Conservation (phyloP, 1,139 yeast genomes). For the Debaryomyces psychrophilus region DNA sequence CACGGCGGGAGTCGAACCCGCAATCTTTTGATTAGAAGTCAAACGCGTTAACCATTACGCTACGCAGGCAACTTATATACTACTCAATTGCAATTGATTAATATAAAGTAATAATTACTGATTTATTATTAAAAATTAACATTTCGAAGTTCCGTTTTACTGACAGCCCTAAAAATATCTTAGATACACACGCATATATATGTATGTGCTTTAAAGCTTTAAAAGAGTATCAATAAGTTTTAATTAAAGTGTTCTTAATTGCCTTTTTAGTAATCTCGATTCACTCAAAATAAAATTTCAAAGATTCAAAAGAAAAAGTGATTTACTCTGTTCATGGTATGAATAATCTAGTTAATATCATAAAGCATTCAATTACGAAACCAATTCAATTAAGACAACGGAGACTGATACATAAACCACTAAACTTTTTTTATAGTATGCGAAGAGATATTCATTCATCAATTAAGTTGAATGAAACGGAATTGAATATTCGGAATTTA, state of each 20-base stretch:
- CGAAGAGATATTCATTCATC: constrained; percentile 22
- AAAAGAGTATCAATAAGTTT: background rate
- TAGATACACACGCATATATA: background rate
- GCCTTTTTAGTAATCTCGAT: background rate
- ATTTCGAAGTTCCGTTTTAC: no score
- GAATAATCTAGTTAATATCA: background rate
- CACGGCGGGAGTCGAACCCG: constrained; percentile 40
- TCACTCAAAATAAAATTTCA: background rate
- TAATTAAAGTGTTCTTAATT: background rate
- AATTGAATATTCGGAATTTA: constrained; percentile 48
- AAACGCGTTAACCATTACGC: constrained; percentile 37
- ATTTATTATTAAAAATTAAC: no score
- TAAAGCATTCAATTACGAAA: constrained; percentile 6
- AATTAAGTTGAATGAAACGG: constrained; percentile 49
- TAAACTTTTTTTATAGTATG: constrained; percentile 16
- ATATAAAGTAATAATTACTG: background rate
- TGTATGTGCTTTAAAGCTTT: no score
- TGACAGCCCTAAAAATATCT: background rate
- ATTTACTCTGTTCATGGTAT: constrained; percentile 2
- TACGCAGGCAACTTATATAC: constrained; percentile 24
- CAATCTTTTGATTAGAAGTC: constrained; percentile 38
- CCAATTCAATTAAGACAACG: background rate
- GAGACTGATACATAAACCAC: background rate
- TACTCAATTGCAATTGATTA: no score
- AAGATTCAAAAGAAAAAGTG: constrained; percentile 1